phyloP scores from a whole-genome alignment of 257 asterid species.

The Rubia yunnanensis region DNA sequence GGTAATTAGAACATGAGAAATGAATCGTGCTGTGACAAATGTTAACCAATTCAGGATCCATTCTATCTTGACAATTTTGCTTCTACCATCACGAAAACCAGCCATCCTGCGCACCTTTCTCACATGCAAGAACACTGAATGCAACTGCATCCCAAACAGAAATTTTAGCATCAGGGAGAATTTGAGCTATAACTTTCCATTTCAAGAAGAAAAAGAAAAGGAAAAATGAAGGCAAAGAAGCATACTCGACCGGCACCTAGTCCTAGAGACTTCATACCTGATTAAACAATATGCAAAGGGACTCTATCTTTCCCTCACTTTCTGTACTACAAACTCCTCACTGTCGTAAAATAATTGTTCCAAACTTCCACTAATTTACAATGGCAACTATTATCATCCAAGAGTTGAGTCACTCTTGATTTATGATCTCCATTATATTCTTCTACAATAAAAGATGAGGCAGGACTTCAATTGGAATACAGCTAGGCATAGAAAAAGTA shows the following conservation, averaged over 20 bases:
- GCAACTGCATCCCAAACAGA: slow-evolving; percentile 40
- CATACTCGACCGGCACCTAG: neutral
- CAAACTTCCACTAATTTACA: neutral
- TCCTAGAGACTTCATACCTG: neutral
- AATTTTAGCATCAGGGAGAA: neutral
- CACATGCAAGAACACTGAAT: slow-evolving; percentile 56
- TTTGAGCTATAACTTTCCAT: neutral
- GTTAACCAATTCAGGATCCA: slow-evolving; percentile 72
- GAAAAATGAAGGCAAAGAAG: neutral
- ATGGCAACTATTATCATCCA: neutral
- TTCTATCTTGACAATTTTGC: slow-evolving; percentile 57
- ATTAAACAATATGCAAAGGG: neutral
- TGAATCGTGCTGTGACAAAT: slow-evolving; percentile 47
- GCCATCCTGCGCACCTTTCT: slow-evolving; percentile 75
- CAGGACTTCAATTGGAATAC: neutral
- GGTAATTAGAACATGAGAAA: slow-evolving; percentile 63
- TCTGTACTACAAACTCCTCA: neutral
- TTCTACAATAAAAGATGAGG: neutral
- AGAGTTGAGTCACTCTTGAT: neutral
- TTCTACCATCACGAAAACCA: slow-evolving; percentile 50
- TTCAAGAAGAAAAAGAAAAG: neutral
- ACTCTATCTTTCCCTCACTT: neutral
- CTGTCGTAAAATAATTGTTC: neutral
- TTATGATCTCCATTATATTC: neutral
- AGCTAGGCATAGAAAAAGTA: neutral